These are phyloP conservation scores for Podaxis pistillaris DNA, from an alignment of 768 basidiomycete species.

Conservation along the genomic window DNA sequence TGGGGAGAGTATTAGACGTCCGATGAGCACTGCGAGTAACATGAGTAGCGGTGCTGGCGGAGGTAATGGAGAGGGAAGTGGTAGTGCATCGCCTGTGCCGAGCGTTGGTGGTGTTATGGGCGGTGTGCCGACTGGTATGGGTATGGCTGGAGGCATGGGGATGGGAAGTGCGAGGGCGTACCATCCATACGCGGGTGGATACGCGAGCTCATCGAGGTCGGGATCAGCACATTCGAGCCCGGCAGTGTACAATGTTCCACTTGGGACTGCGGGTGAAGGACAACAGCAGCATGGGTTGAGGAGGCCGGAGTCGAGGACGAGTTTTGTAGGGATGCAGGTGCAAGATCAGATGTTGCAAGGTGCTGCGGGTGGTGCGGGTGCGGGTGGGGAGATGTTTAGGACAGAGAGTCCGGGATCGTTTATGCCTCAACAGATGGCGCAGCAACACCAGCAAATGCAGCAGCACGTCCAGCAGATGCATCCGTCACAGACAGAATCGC, in stretches of 20 bases:
- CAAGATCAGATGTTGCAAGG: slow-evolving; percentile 33
- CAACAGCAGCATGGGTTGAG: slow-evolving; percentile 37
- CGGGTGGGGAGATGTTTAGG: slow-evolving; percentile 25
- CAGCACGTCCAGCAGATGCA: slow-evolving; percentile 28
- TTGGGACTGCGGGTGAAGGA: slow-evolving; percentile 26
- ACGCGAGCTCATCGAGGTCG: slow-evolving; percentile 31
- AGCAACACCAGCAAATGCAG: not conserved
- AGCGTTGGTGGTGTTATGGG: not conserved
- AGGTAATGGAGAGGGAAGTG: not conserved
- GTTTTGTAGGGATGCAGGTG: slow-evolving; percentile 34
- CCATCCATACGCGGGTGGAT: slow-evolving; percentile 53
- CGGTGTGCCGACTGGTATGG: not conserved
- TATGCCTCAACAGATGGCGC: slow-evolving; percentile 9
- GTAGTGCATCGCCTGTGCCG: slow-evolving; percentile 5
- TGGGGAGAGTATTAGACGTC: slow-evolving; percentile 45
- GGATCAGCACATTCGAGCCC: slow-evolving; percentile 48
- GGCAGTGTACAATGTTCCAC: slow-evolving; percentile 37
- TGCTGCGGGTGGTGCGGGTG: not conserved
- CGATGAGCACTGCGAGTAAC: slow-evolving; percentile 42
- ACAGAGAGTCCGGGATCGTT: slow-evolving; percentile 19
- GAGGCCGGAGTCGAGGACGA: slow-evolving; percentile 35
- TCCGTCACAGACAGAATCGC: slow-evolving; percentile 38
- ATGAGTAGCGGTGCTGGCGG: not conserved
- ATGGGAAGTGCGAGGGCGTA: slow-evolving; percentile 41
- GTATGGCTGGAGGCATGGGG: slow-evolving; percentile 18